A percentile compares a stretch with the other conserved stretches of the same genome.
Evolutionary conservation across 495 filamentous ascomycete genomes (phyloP).

Genomic region (Podospora didyma): DNA sequence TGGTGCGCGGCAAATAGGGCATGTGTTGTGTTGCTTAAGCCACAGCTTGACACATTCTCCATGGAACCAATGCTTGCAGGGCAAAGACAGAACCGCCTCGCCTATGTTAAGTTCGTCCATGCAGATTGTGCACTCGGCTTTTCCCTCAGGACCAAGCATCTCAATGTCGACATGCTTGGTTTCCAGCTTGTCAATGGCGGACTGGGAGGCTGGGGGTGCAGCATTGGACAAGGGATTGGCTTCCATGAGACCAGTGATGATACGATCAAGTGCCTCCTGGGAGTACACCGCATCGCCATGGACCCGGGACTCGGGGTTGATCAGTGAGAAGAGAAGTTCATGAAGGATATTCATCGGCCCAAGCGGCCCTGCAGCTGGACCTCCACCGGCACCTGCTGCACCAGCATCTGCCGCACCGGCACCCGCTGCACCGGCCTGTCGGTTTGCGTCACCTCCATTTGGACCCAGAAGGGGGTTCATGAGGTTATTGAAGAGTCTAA

Average conservation of each 20-base stretch:
- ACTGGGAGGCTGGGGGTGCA: slow-evolving; percentile 72
- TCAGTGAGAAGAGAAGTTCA: slow-evolving; percentile 46
- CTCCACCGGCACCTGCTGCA: too few species aligned
- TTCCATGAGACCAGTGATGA: slow-evolving; percentile 86
- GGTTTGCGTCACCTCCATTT: slow-evolving; percentile 4
- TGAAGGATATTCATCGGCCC: slow-evolving; percentile 32
- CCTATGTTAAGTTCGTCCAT: slow-evolving; percentile 79
- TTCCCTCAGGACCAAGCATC: slow-evolving; percentile 58
- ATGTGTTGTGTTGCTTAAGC: slow-evolving; percentile 85
- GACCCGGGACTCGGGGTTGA: slow-evolving; percentile 53
- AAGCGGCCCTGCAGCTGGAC: too few species aligned
- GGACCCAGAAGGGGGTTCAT: slow-evolving; percentile 7
- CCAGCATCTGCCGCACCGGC: too few species aligned
- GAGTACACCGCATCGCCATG: slow-evolving; percentile 86
- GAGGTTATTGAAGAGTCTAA: slow-evolving; percentile 15
- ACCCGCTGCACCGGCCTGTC: slow-evolving; percentile 1
- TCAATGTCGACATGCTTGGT: slow-evolving; percentile 61
- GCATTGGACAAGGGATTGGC: slow-evolving; percentile 69
- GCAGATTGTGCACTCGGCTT: slow-evolving; percentile 85
- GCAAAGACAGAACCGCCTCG: slow-evolving; percentile 72
- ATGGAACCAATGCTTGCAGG: slow-evolving; percentile 93
- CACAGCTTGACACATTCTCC: slow-evolving; percentile 71
- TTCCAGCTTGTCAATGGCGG: slow-evolving; percentile 69
- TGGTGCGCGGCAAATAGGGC: slow-evolving; percentile 78
- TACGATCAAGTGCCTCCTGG: slow-evolving; percentile 84